Percentiles rank a stretch among this genome's conserved stretches.
Evolutionary conservation across 176 grass and related monocot genomes (phyloP).

Genomic region (Phyllostachys edulis): DNA sequence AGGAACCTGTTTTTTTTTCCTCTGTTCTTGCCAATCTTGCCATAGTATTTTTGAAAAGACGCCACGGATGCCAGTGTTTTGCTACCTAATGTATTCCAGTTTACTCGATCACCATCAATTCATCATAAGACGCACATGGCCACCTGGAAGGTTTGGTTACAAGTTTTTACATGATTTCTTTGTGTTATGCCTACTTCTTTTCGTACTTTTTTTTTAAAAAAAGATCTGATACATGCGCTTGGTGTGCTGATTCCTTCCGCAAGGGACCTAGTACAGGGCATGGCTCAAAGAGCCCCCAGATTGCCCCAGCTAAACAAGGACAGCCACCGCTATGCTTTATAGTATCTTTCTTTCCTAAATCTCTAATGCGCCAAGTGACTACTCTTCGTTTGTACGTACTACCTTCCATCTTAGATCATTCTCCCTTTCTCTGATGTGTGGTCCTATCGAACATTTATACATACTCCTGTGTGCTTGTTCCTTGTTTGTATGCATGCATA

Average conservation of each 20-base stretch:
- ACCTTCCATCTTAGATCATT: neutral
- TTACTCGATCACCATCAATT: neutral
- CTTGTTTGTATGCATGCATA: no score
- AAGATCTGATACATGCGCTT: neutral
- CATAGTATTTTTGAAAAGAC: neutral
- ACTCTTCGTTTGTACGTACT: neutral
- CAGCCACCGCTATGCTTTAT: neutral
- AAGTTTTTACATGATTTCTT: neutral
- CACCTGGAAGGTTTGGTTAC: neutral
- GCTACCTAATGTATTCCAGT: neutral
- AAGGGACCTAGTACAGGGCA: neutral
- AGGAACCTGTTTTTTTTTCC: neutral
- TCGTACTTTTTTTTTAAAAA: neutral
- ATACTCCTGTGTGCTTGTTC: no score
- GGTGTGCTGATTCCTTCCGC: neutral
- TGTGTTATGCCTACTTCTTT: neutral
- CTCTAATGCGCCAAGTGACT: neutral
- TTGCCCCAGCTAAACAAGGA: constrained; percentile 14
- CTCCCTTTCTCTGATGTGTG: no score
- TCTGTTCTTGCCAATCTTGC: neutral
- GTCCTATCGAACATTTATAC: no score
- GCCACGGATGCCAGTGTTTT: neutral
- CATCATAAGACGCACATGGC: constrained; percentile 1
- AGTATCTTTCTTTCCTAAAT: neutral
- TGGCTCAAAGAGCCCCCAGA: neutral